Base-by-base conservation (phyloP, 768 basidiomycete species). In the Psilocybe subaeruginosa region DNA sequence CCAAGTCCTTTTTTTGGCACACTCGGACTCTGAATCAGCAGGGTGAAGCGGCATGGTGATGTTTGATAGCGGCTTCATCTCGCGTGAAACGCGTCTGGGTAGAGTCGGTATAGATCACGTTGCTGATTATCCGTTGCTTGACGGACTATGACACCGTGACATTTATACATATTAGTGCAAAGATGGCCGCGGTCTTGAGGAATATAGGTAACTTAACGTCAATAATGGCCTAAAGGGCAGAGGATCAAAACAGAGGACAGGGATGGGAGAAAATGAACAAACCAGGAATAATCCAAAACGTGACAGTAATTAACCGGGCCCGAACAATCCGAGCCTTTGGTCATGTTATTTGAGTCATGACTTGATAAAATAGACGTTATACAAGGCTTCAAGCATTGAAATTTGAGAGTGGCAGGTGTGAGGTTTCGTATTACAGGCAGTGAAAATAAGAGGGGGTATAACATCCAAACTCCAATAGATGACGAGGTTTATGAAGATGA, bases 1-100 rank as follows among this genome's bases (percentile, higher is more conserved):
- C 45, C 61, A 62, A 58, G 56, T 47, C 47, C 56, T 58, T 58
- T 58, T 62, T 56, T 54, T 62, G 61, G 60, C 11, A 56, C 3
- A 47, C 35, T 45, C 50, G 58, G 54, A 43, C 11, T 47, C 31
- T 59, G 58, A 56, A 46, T 64, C 57, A 56, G 54, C 54, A 56
- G 27, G 49, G 37, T 60, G 58, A 54, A 35, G 54, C 56, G 56
- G 47, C 41, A 30, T 31, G 45, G 30, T 53, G 51, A 53, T 53
- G 51, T 53, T 53, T 53, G 51, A 53, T 53, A 53, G 30, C 51
- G 51, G 51, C 51, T 33, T 50, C 49, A 35, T 12, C 16, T 6
- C 49, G 49, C 49, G 14, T 53, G 51, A 53, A 53, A 53, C 51
- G 51, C 33, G 33, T 33, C 14, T 31, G 11, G 30, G 33, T 31